Percentiles rank a stretch among this genome's conserved stretches.
phyloP scores from a whole-genome alignment of 192 early-diverging fungal genomes.

The Neocallimastix lanati region DNA sequence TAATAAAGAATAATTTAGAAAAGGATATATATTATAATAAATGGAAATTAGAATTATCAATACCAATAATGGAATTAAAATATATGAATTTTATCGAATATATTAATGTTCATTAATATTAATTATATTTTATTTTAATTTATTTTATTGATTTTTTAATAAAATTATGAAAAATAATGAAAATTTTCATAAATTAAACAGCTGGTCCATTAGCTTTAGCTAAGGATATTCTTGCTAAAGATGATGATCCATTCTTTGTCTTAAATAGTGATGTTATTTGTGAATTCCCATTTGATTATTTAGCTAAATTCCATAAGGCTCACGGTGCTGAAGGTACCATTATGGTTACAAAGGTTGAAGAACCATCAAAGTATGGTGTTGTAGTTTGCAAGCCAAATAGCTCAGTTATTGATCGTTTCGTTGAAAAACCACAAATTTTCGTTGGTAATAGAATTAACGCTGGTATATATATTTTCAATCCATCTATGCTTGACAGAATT shows the following conservation, averaged over 20 bases:
- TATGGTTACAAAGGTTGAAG: slow-evolving; percentile 87
- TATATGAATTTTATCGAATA: too few relatives aligned
- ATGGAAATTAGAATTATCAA: too few relatives aligned
- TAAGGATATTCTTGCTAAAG: slow-evolving; percentile 56
- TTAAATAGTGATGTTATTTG: slow-evolving; percentile 98
- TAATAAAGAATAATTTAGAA: too few relatives aligned
- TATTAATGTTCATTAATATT: too few relatives aligned
- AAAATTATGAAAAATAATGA: too few relatives aligned
- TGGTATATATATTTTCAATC: slow-evolving; percentile 96
- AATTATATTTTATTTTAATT: too few relatives aligned
- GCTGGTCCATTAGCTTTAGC: slow-evolving; percentile 91
- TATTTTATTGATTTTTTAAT: too few relatives aligned
- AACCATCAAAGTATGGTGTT: slow-evolving; percentile 98
- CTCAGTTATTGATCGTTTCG: slow-evolving; percentile 76
- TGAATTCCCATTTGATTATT: slow-evolving; percentile 85
- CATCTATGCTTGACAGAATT: slow-evolving; percentile 75
- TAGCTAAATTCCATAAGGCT: slow-evolving; percentile 72
- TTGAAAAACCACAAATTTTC: slow-evolving; percentile 91
- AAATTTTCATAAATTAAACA: not conserved
- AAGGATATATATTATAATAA: too few relatives aligned
- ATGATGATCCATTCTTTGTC: slow-evolving; percentile 92
- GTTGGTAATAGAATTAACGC: slow-evolving; percentile 92
- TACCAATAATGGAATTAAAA: too few relatives aligned
- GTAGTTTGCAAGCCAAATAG: slow-evolving; percentile 64
- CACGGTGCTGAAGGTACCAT: slow-evolving; percentile 94